These are phyloP conservation scores for Pythium angustatum DNA, from an alignment of 352 stramenopile genomes.

Conservation along the genomic window DNA sequence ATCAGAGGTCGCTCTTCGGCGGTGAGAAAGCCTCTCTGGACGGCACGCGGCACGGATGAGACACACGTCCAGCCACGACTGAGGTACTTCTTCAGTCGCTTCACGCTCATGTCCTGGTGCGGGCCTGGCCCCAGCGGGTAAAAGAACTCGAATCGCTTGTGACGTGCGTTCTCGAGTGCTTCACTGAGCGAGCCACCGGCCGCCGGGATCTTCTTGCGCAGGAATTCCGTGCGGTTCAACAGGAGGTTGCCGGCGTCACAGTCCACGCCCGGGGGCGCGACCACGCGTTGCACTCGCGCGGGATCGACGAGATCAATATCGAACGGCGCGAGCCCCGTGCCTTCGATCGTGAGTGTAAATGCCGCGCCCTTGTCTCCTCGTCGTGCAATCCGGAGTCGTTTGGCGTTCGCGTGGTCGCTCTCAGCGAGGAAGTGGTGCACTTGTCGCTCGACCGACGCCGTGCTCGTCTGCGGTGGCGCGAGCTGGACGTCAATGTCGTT, in stretches of 20 bases:
- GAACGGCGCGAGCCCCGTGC: not conserved
- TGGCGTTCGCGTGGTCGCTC: not conserved
- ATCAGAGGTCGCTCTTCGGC: conserved; percentile 8
- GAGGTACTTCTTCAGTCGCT: conserved; percentile 30
- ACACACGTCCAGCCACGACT: conserved; percentile 32
- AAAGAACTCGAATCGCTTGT: conserved; percentile 32
- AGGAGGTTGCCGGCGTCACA: conserved; percentile 33
- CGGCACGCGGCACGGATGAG: conserved; percentile 8
- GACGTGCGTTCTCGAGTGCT: conserved; percentile 15
- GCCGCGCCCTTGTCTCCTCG: conserved; percentile 22
- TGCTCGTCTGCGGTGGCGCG: conserved; percentile 16
- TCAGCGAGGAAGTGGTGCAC: conserved; percentile 10
- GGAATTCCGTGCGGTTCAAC: conserved; percentile 7
- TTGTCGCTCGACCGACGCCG: conserved; percentile 2
- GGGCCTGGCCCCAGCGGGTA: conserved; percentile 10
- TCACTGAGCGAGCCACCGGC: conserved; percentile 17
- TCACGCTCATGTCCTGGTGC: conserved; percentile 11
- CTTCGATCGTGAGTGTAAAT: conserved; percentile 7
- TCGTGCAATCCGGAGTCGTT: not conserved
- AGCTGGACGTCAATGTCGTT: conserved; percentile 34
- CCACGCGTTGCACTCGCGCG: not conserved
- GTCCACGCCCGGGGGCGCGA: conserved; percentile 28
- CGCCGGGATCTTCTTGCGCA: conserved; percentile 27
- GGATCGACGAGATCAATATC: conserved; percentile 35
- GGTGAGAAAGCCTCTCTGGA: conserved; percentile 2